Evolutionary conservation across 2,329 filamentous ascomycete species (phyloP), one percentile per base, ranked within the genome.

Genomic region (Exophiala spinifera): DNA sequence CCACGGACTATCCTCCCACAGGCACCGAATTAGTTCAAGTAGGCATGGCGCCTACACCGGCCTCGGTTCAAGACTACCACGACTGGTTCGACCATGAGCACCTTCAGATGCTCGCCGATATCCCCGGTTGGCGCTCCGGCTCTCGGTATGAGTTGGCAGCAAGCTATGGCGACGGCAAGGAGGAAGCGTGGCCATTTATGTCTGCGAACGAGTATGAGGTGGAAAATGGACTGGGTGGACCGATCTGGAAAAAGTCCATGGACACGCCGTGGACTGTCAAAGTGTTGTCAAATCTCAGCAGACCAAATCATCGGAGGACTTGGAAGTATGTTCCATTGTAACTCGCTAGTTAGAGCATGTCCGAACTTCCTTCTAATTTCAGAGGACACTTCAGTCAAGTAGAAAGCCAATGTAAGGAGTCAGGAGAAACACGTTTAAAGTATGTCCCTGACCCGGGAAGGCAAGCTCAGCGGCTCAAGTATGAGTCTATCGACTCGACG

Each of bases 11-110:
- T 46, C 17, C 19, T 15, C 19, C 23, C 13, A 19, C 40, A 14
- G 17, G 17, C 40, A 37, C 34, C 13, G 34, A 37, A 17, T 13
- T 37, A 13, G 40, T 43, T 13, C 15, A 43, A 20, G 43, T 21
- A 23, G 43, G 23, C 43, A 21, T 46, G 43, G 23, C 34, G 34
- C 34, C 34, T n/a, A 46, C 19, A 14, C 17, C 23, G 11, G 25
- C 33, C 14, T n/a, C 31, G 8, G 5, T 48, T 17, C n/a, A 49
- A 31, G 47, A 49, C 47, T 49, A 49, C 19, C 47, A 49, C 19
- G 17, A 14, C 8, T 49, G 47, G 47, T 49, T 37, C 25, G 7
- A 17, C 11, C 10, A 39, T 8, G 47, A 49, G 20, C 47, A 49
- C 20, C n/a, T 49, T 17, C 33, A 39, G 7, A 49, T 19, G 25